Base-by-base conservation (phyloP, 345 rosid genomes). In the Eucalyptus virginea region DNA sequence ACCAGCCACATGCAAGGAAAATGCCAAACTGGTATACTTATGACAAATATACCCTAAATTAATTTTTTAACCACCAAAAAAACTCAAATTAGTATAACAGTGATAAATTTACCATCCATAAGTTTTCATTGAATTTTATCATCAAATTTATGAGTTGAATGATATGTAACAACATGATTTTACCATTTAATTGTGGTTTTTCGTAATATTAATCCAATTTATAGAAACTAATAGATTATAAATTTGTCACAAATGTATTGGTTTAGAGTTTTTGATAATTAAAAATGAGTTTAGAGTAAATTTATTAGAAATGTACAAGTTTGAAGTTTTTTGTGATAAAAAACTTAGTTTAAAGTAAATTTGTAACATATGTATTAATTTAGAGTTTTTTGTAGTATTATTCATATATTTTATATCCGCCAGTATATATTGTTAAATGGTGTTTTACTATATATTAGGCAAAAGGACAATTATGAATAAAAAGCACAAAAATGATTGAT, bases 301-400 rank as follows among this genome's bases (percentile, higher is more conserved):
- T 8, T 19, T 52, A 0, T 52, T 52, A 52, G 2, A 8, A 52
- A 19, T 19, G 0, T 52, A 52, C 0, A 0, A 8, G 1, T 19
- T 52, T 21, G 0, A 52, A 52, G 0, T 21, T 19, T 19, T 52
- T 52, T 19, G 24, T 19, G 10, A 19, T 51, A 0, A 52, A 52
- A 51, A 52, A 52, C 9, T 52, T 52, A 19, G 0, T 52, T 52
- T 52, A 52, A 52, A 52, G 5, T 52, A 52, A 52, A 19, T 52
- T 52, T 52, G 0, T 52, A 26, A 52, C 1, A 2, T 19, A 52
- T 4, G 0, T 19, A 1, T 52, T 52, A 52, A 52, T 52, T 52
- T 21, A 52, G 11, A 52, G 0, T 52, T 52, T 52, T 52, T 52
- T 52, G 11, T 21, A 21, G 5, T 8, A 52, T 2, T 52, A 52